Evolutionary conservation across 768 basidiomycete species (phyloP).

Genomic region (Podaxis carcinomalis): DNA sequence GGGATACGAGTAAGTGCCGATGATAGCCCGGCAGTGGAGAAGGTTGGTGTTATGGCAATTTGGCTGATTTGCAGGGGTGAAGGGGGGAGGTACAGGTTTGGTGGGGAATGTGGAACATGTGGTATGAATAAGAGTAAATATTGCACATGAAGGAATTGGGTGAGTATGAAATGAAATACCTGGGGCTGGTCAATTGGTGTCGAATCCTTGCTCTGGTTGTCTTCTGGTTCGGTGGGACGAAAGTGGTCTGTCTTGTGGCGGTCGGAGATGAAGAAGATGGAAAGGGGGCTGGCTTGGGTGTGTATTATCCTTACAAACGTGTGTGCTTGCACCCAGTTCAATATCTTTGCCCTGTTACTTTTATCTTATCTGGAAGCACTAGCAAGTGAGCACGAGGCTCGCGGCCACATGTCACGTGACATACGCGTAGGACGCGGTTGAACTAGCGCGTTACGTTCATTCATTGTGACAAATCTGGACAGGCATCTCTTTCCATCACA

Average conservation of each 20-base stretch:
- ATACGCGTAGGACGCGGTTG: constrained; percentile 13
- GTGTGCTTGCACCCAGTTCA: too few species aligned
- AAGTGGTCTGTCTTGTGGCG: too few species aligned
- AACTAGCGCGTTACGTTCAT: constrained; percentile 8
- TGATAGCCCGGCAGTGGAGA: not conserved
- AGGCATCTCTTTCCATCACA: constrained; percentile 2
- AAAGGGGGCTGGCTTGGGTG: not conserved
- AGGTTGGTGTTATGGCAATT: not conserved
- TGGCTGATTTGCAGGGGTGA: not conserved
- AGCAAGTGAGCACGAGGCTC: not conserved
- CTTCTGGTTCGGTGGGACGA: not conserved
- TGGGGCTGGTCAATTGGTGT: not conserved
- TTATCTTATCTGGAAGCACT: constrained; percentile 3
- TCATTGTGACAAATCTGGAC: constrained; percentile 12
- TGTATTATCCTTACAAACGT: not conserved
- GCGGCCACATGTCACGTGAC: constrained; percentile 12
- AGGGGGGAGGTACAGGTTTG: not conserved
- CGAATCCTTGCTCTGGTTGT: not conserved
- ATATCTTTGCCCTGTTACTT: not conserved
- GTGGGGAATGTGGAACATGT: not conserved
- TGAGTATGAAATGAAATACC: not conserved
- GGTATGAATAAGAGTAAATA: too few species aligned
- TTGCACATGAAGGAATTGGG: not conserved
- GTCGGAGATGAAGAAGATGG: not conserved
- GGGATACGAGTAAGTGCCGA: constrained; percentile 4